phyloP scores from a whole-genome alignment of 2,329 filamentous ascomycete species.

The Huntiella bhutanensis region DNA sequence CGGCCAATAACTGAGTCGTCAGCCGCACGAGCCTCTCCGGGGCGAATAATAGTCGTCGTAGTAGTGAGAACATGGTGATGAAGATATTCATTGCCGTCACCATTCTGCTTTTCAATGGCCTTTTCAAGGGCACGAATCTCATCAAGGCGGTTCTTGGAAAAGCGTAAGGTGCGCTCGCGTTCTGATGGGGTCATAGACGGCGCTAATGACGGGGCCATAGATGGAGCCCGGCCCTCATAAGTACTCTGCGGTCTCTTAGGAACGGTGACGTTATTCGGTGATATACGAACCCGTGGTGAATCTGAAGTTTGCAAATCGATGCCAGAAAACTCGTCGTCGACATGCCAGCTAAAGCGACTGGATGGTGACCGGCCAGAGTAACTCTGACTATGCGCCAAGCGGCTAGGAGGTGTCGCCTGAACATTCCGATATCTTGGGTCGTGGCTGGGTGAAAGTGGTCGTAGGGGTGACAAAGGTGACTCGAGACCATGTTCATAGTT shows the following conservation, averaged over 20 bases:
- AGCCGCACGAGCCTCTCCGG: not conserved
- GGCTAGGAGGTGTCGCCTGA: conserved; percentile 3
- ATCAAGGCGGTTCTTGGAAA: conserved; percentile 16
- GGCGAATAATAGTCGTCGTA: conserved; percentile 9
- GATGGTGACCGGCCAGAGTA: conserved; percentile 22
- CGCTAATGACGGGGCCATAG: not conserved
- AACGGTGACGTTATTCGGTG: not conserved
- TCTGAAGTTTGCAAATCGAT: conserved; percentile 35
- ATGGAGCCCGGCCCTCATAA: conserved; percentile 1
- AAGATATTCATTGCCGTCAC: conserved; percentile 9
- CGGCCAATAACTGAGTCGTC: conserved; percentile 4
- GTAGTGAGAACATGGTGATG: conserved; percentile 11
- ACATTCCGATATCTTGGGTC: conserved; percentile 4
- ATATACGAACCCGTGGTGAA: conserved; percentile 31
- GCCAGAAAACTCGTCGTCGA: conserved; percentile 39
- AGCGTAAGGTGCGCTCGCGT: conserved; percentile 4
- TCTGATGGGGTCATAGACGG: not conserved
- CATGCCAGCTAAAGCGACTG: conserved; percentile 35
- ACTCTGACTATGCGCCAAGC: conserved; percentile 4
- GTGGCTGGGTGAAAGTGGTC: conserved; percentile 1
- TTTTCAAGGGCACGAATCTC: conserved; percentile 21
- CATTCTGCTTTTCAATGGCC: conserved; percentile 15
- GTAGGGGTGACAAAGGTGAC: conserved; percentile 1
- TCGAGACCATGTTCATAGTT: not conserved
- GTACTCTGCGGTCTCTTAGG: conserved; percentile 6